Base-by-base conservation (phyloP, 768 basidiomycete genomes). In the Boletus reticuloceps region DNA sequence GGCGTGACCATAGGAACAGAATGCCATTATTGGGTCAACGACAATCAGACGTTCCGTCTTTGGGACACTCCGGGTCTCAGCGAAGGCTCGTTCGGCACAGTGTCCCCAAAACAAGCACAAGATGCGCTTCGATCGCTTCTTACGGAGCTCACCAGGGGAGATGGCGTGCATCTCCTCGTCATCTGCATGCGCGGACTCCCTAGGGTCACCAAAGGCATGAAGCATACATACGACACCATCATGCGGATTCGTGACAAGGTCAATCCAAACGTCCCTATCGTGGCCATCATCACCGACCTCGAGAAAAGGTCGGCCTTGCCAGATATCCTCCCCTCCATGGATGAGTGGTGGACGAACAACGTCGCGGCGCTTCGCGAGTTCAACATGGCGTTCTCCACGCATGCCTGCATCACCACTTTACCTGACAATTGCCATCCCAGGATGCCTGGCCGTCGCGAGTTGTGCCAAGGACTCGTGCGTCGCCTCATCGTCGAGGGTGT, bases 331-430 rank as follows among this genome's bases (percentile, higher is more conserved):
- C 31, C 53, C 2, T 68, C 69, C 20, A 74, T 74, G 67, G 69
- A 71, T 1, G 61, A 66, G 29, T 79, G 77, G 77, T 78, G 76
- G 77, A 51, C 47, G 27, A 53, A 55, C 54, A 77, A 77, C 44
- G 43, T 64, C 25, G 14, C 27, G 9, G 19, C 34, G 1, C 74
- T 78, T 50, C 51, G 49, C 25, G 43, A 55, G 5, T 61, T 65
- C 50, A 58, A 56, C n/a, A 79, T 79, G 64, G 4, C 29, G 11
- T 76, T 75, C 27, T 57, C 64, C 7, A 72, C 45, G 10, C 64
- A 64, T 25, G 64, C 63, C 36, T 64, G 63, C 56, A 31, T 64
- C 53, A 64, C 63, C 1, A 64, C 63, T 1, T 32, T 64, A 22
- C 44, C 58, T 2, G 64, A 68, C 27, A 50, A 53, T 32, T 68